Conservation (phyloP, 805 yeast genomes). For the Metschnikowia picachoensis region DNA sequence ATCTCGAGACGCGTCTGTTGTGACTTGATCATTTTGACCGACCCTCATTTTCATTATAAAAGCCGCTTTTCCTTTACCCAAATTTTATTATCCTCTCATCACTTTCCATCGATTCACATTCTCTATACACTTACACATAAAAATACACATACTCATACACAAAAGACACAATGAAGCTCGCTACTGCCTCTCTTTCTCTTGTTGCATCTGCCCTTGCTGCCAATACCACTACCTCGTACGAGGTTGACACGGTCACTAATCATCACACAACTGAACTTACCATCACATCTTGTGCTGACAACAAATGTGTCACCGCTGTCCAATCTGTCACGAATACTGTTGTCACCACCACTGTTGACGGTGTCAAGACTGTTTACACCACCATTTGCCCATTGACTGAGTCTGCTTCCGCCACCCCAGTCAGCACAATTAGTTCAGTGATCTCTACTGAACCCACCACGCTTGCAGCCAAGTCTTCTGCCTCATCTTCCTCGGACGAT, state of each 20-base stretch:
- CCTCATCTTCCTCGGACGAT: slow-evolving; percentile 21
- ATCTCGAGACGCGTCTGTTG: slow-evolving; percentile 3
- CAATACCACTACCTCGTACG: slow-evolving; percentile 15
- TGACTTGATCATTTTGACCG: neutral
- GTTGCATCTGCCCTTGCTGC: slow-evolving; percentile 22
- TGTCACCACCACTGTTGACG: slow-evolving; percentile 26
- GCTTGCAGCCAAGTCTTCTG: slow-evolving; percentile 7
- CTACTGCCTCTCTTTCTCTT: slow-evolving; percentile 18
- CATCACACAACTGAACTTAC: slow-evolving; percentile 26
- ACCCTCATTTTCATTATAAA: neutral
- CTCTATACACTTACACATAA: neutral
- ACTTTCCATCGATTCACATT: too few species aligned
- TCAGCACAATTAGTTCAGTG: slow-evolving; percentile 7
- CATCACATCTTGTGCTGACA: slow-evolving; percentile 24
- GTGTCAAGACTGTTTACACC: slow-evolving; percentile 23
- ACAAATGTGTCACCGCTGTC: slow-evolving; percentile 19
- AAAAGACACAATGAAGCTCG: slow-evolving; percentile 21
- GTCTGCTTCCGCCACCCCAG: slow-evolving; percentile 8
- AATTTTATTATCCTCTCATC: neutral
- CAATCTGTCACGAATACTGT: slow-evolving; percentile 14
- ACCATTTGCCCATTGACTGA: slow-evolving; percentile 18
- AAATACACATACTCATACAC: neutral
- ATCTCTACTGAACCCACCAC: slow-evolving; percentile 12
- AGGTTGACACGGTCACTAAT: slow-evolving; percentile 18
- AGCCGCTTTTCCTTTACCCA: neutral